Evolutionary conservation across 495 filamentous ascomycete genomes (phyloP).

Genomic region (Penicillium antarcticum): DNA sequence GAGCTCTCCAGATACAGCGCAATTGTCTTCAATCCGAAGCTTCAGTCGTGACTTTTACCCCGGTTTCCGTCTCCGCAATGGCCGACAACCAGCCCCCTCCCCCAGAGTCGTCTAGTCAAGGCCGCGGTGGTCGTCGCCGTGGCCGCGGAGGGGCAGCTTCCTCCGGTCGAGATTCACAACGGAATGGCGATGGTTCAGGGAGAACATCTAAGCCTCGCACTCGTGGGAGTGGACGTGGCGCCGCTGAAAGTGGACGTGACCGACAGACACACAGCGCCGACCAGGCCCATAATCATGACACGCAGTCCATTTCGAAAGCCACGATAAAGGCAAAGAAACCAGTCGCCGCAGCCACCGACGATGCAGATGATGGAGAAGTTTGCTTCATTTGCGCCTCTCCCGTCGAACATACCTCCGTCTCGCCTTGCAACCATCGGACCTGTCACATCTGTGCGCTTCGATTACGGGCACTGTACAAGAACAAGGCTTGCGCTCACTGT

Average conservation of each 20-base stretch:
- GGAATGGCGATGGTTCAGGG: slow-evolving; percentile 18
- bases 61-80: slow-evolving; percentile 21
- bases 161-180: slow-evolving; percentile 21
- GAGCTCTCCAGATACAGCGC: slow-evolving; percentile 11
- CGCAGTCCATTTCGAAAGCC: slow-evolving; percentile 1
- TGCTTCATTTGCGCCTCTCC: slow-evolving; percentile 96
- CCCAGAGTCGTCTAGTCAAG: slow-evolving; percentile 28
- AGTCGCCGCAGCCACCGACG: slow-evolving; percentile 33
- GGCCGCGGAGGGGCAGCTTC: slow-evolving; percentile 36
- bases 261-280: slow-evolving; percentile 20
- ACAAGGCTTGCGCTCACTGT: slow-evolving; percentile 90
- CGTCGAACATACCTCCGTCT: slow-evolving; percentile 77
- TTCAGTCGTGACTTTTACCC: neutral
- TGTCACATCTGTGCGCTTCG: slow-evolving; percentile 94
- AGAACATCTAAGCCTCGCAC: slow-evolving; percentile 29
- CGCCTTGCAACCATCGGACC: slow-evolving; percentile 91
- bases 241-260: slow-evolving; percentile 27
- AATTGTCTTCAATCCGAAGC: slow-evolving; percentile 8
- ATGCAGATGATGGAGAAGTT: slow-evolving; percentile 69
- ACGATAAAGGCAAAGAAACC: slow-evolving; percentile 20
- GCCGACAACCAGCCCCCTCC: slow-evolving; percentile 32
- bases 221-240: slow-evolving; percentile 32
- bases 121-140: slow-evolving; percentile 40
- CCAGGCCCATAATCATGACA: slow-evolving; percentile 9
- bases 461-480: slow-evolving; percentile 90